Conservation (phyloP, 2,329 filamentous ascomycete genomes). For the Pyricularia grisea region DNA sequence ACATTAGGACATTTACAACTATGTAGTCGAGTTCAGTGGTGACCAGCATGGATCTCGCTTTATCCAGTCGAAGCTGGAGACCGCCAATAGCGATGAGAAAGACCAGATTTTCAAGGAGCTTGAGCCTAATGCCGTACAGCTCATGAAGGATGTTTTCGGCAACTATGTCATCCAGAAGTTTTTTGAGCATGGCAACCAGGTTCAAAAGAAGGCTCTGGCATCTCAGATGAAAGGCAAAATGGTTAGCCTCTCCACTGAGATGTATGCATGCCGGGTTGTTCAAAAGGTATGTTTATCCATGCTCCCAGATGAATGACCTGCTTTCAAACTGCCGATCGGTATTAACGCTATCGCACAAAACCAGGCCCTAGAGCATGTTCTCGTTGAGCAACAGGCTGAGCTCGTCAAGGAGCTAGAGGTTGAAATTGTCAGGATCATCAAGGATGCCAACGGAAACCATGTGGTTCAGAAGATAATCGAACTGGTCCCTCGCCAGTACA, state of each 20-base stretch:
- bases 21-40: slow-evolving; percentile 89
- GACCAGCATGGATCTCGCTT: slow-evolving; percentile 94
- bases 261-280: slow-evolving; percentile 91
- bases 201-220: slow-evolving; percentile 81
- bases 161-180: slow-evolving; percentile 96
- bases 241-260: slow-evolving; percentile 68
- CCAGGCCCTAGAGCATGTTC: slow-evolving; percentile 77
- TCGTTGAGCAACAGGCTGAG: slow-evolving; percentile 70
- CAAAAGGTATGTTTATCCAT: slow-evolving; percentile 60
- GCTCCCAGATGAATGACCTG: neutral
- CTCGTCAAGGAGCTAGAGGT: slow-evolving; percentile 61
- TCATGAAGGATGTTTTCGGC: slow-evolving; percentile 95
- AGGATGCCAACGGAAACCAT: slow-evolving; percentile 89
- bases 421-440: slow-evolving; percentile 68
- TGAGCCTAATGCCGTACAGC: slow-evolving; percentile 68
- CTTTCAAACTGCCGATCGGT: neutral
- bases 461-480: slow-evolving; percentile 93
- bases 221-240: slow-evolving; percentile 83
- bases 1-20: slow-evolving; percentile 64
- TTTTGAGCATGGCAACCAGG: slow-evolving; percentile 90
- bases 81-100: slow-evolving; percentile 92
- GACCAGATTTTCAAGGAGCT: slow-evolving; percentile 85
- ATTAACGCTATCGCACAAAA: neutral
- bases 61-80: slow-evolving; percentile 86
- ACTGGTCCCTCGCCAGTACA: slow-evolving; percentile 64